Evolutionary conservation across 78 protist genomes (phyloP).

Genomic region (Bigelowiella natans): DNA sequence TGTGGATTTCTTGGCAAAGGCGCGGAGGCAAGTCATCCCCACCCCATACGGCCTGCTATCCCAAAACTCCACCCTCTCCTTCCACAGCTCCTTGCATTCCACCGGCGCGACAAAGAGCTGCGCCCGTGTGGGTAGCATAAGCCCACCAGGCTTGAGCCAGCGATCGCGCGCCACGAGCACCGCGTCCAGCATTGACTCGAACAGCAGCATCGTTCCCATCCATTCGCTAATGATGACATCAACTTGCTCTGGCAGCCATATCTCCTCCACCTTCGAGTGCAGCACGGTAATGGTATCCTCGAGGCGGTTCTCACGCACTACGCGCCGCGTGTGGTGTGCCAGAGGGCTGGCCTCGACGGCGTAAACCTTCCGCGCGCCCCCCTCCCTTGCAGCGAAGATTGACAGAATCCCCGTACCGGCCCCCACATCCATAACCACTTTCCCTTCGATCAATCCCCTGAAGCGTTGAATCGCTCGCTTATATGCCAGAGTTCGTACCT

Average conservation of each 20-base stretch:
- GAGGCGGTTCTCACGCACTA: neutral
- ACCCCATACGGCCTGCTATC: too few relatives aligned
- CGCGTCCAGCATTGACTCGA: slow-evolving; percentile 24
- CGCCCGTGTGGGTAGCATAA: neutral
- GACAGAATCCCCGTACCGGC: neutral
- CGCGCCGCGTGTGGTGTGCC: neutral
- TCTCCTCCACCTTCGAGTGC: slow-evolving; percentile 32
- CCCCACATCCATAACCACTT: neutral
- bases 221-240: slow-evolving; percentile 38
- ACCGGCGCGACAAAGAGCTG: neutral
- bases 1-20: too few relatives aligned
- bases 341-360: slow-evolving; percentile 42
- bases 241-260: slow-evolving; percentile 25
- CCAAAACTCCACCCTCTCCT: too few relatives aligned
- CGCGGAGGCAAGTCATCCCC: too few relatives aligned
- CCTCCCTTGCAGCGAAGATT: neutral
- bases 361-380: neutral
- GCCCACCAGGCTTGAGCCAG: slow-evolving; percentile 4
- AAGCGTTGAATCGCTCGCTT: slow-evolving; percentile 62
- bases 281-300: slow-evolving; percentile 15
- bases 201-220: slow-evolving; percentile 35
- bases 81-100: too few relatives aligned
- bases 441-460: slow-evolving; percentile 51
- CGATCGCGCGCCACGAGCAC: slow-evolving; percentile 37
- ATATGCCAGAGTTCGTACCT: slow-evolving; percentile 73